These are phyloP conservation scores for Triangularia verruculosa DNA, from an alignment of 2,329 filamentous ascomycete species.

Conservation along the genomic window DNA sequence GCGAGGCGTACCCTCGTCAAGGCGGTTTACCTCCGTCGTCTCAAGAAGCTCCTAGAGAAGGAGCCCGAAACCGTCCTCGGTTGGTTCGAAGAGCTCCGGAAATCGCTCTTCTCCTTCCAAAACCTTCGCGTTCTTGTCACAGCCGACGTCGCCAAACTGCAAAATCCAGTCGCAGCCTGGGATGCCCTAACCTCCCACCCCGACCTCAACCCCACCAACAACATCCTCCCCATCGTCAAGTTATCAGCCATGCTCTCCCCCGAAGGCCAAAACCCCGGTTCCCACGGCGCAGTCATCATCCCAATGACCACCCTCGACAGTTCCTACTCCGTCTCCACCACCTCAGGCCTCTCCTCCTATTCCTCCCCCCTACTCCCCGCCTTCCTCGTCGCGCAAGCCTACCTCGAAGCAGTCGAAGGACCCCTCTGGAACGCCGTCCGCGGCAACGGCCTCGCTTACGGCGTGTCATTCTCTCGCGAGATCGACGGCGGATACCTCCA, in stretches of 20 bases:
- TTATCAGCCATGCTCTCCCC: conserved; percentile 69
- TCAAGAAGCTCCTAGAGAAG: conserved; percentile 76
- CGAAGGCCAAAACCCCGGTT: conserved; percentile 72
- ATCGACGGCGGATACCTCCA: conserved; percentile 76
- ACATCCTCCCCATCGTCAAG: conserved; percentile 68
- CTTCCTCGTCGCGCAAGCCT: conserved; percentile 82
- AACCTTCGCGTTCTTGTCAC: conserved; percentile 86
- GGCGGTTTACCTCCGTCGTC: conserved; percentile 79
- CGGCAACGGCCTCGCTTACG: conserved; percentile 90
- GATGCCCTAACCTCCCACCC: conserved; percentile 55
- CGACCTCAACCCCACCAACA: conserved; percentile 46
- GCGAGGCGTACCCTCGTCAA: conserved; percentile 82
- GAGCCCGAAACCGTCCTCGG: conserved; percentile 71
- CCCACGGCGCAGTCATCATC: conserved; percentile 71
- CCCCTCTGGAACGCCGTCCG: conserved; percentile 92
- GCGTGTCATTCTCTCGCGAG: conserved; percentile 72
- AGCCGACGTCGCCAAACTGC: conserved; percentile 71
- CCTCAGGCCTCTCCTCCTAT: conserved; percentile 71
- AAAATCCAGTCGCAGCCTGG: conserved; percentile 77
- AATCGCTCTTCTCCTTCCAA: conserved; percentile 72
- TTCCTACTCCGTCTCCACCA: conserved; percentile 77
- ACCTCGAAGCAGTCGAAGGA: conserved; percentile 89
- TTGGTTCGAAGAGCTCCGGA: conserved; percentile 74
- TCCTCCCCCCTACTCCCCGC: conserved; percentile 76
- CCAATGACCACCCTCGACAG: conserved; percentile 92